phyloP scores from a whole-genome alignment of 352 stramenopile species.

The Aphanomyces invadans region DNA sequence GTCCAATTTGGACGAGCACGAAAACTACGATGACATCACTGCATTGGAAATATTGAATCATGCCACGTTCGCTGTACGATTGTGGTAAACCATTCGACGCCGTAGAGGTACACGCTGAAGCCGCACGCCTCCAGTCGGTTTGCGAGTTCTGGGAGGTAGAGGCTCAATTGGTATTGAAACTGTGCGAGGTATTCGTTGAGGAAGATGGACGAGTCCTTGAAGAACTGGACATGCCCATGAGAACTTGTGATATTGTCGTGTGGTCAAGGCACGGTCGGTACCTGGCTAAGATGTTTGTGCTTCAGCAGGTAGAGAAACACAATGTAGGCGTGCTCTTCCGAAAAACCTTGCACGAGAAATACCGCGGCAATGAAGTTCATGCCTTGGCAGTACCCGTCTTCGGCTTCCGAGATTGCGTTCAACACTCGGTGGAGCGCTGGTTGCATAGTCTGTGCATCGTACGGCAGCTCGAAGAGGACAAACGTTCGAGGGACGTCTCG shows the following conservation, averaged over 20 bases:
- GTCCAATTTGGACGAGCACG: conserved; percentile 70
- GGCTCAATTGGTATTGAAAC: conserved; percentile 70
- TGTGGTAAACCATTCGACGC: conserved; percentile 85
- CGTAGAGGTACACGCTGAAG: conserved; percentile 75
- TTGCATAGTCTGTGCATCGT: conserved; percentile 46
- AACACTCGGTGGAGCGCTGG: conserved; percentile 65
- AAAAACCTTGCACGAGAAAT: conserved; percentile 73
- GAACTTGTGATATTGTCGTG: too few relatives aligned
- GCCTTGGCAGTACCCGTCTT: conserved; percentile 78
- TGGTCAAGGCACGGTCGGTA: conserved; percentile 25
- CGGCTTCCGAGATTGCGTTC: conserved; percentile 69
- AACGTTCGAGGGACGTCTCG: conserved; percentile 81
- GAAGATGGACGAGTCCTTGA: conserved; percentile 74
- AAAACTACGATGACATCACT: conserved; percentile 39
- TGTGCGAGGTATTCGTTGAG: conserved; percentile 76
- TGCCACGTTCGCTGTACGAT: conserved; percentile 34
- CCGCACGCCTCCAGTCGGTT: conserved; percentile 52
- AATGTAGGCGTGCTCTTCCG: conserved; percentile 71
- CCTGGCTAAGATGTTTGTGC: conserved; percentile 63
- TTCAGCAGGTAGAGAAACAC: conserved; percentile 77
- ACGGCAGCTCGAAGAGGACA: conserved; percentile 71
- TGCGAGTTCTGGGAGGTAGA: conserved; percentile 56
- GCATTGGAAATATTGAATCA: background rate
- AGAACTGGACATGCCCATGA: conserved; percentile 35
- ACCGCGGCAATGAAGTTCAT: conserved; percentile 87